A percentile compares a stretch with the other conserved stretches of the same genome.
Evolutionary conservation across 345 rosid genomes (phyloP).

Genomic region (Ailanthus altissimus): DNA sequence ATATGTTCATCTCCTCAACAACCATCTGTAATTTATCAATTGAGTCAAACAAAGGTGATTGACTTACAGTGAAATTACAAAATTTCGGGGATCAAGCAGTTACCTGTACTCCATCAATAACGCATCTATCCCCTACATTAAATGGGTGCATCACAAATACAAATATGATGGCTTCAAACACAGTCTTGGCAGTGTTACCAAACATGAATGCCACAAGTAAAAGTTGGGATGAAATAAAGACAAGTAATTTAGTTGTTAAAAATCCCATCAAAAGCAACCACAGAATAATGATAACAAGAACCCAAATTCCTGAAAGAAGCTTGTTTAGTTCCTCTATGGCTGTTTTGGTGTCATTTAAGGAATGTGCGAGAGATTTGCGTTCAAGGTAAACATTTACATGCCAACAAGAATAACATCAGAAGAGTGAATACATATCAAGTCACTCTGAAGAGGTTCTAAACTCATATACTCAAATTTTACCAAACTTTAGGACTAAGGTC

Average conservation of each 20-base stretch:
- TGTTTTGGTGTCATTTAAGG: constrained; percentile 66
- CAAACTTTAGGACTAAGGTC: not conserved
- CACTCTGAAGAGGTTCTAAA: not conserved
- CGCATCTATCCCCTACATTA: constrained; percentile 84
- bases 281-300: constrained; percentile 40
- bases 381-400: constrained; percentile 65
- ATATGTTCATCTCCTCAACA: constrained; percentile 84
- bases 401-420: constrained; percentile 3
- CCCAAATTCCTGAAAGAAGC: constrained; percentile 43
- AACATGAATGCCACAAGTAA: constrained; percentile 54
- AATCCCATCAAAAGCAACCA: constrained; percentile 63
- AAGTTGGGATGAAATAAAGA: constrained; percentile 65
- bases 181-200: constrained; percentile 58
- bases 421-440: not conserved
- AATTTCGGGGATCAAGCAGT: not conserved
- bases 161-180: constrained; percentile 73
- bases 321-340: constrained; percentile 70
- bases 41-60: constrained; percentile 2
- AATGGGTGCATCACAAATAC: constrained; percentile 83
- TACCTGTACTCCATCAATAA: constrained; percentile 78
- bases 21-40: constrained; percentile 50
- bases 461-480: not conserved
- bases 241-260: constrained; percentile 47
- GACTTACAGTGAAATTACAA: not conserved
- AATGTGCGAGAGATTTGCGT: constrained; percentile 58